A percentile compares a stretch with the other conserved stretches of the same genome.
These are phyloP conservation scores for Aspergillus leporis DNA, from an alignment of 495 filamentous ascomycete species.

Conservation along the genomic window DNA sequence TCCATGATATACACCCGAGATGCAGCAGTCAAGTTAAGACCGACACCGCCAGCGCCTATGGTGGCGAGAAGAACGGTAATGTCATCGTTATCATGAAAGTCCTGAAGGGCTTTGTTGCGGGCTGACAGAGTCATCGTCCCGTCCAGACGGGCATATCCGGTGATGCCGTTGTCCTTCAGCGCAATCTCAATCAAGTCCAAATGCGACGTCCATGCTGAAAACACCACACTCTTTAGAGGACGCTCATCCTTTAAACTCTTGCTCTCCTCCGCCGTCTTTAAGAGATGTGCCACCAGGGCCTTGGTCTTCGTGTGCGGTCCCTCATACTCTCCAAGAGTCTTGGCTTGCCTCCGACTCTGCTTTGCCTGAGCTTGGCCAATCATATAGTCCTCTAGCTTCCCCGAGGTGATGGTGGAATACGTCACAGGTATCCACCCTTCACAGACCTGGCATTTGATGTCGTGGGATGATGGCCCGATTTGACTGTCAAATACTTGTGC, in stretches of 20 bases:
- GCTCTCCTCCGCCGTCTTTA: conserved; percentile 59
- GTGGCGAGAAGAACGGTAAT: conserved; percentile 85
- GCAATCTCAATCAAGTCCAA: conserved; percentile 92
- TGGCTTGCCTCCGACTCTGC: conserved; percentile 53
- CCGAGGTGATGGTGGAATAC: conserved; percentile 67
- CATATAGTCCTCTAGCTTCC: conserved; percentile 59
- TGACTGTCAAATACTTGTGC: conserved; percentile 29
- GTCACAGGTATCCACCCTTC: conserved; percentile 54
- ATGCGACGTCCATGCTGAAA: conserved; percentile 91
- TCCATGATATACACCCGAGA: conserved; percentile 96
- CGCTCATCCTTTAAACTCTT: conserved; percentile 54
- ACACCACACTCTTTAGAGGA: conserved; percentile 87
- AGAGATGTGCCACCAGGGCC: conserved; percentile 69
- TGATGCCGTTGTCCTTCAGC: conserved; percentile 64
- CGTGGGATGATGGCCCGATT: conserved; percentile 13
- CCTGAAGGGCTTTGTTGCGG: conserved; percentile 69
- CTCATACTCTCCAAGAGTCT: conserved; percentile 67
- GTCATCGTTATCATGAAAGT: conserved; percentile 69
- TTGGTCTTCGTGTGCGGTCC: conserved; percentile 90
- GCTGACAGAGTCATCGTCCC: conserved; percentile 77
- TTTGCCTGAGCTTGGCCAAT: conserved; percentile 52
- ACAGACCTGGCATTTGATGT: conserved; percentile 65
- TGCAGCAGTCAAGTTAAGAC: conserved; percentile 84
- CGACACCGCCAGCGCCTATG: conserved; percentile 88
- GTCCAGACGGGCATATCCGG: conserved; percentile 74